Evolutionary conservation across 202 grass and related monocot genomes (phyloP).

Genomic region (Dendrocalamus latiflorus): DNA sequence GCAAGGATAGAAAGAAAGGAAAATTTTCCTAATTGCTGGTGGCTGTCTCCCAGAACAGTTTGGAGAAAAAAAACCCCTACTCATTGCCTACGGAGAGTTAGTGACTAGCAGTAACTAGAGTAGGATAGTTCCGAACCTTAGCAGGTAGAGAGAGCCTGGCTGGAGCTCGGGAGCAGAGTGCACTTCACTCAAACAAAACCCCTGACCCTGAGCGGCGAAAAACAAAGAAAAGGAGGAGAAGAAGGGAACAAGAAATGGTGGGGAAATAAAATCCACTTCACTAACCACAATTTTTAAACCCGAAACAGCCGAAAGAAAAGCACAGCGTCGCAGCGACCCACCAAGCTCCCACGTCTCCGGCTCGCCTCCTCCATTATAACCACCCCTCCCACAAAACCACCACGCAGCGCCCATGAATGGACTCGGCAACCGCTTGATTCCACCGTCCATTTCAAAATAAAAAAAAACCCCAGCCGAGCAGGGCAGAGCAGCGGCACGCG

Average conservation of each 20-base stretch:
- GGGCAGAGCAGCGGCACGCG: background rate
- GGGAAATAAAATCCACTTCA: slow-evolving; percentile 25
- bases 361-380: slow-evolving; percentile 50
- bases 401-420: slow-evolving; percentile 41
- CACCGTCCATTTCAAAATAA: slow-evolving; percentile 33
- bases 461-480: background rate
- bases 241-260: background rate
- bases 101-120: background rate
- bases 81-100: no score
- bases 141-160: background rate
- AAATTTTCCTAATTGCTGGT: background rate
- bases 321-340: slow-evolving; percentile 13
- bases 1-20: background rate
- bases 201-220: slow-evolving; percentile 8
- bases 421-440: slow-evolving; percentile 34
- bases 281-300: slow-evolving; percentile 45
- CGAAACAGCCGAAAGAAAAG: slow-evolving; percentile 46
- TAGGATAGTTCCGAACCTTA: background rate
- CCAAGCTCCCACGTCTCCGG: slow-evolving; percentile 42
- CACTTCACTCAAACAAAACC: slow-evolving; percentile 39
- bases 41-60: background rate
- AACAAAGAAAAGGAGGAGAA: background rate
- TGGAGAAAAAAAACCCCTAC: no score
- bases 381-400: slow-evolving; percentile 46
- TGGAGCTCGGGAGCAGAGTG: slow-evolving; percentile 18